Conservation (phyloP, 768 basidiomycete genomes). For the Panaeolus papilionaceus region DNA sequence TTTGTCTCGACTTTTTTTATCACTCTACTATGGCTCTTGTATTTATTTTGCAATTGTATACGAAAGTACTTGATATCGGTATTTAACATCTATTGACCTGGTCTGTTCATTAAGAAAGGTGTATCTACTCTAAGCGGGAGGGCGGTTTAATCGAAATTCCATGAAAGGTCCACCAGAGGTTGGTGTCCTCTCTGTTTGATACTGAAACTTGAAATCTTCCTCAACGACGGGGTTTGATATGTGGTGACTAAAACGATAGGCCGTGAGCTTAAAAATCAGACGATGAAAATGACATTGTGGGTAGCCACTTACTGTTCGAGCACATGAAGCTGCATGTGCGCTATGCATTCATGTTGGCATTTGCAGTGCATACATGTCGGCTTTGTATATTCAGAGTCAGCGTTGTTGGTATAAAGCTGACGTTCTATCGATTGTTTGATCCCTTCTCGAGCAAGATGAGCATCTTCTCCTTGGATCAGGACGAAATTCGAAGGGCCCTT, state of each 20-base stretch:
- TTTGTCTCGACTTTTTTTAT: background rate
- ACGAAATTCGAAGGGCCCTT: background rate
- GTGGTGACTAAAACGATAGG: background rate
- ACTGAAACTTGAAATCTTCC: background rate
- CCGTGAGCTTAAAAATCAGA: background rate
- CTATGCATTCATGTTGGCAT: background rate
- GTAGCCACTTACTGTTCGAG: background rate
- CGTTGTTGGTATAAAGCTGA: background rate
- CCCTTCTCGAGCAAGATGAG: background rate
- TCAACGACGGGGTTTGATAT: background rate
- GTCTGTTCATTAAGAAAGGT: too few species aligned
- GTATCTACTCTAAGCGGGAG: background rate
- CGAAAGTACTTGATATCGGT: background rate
- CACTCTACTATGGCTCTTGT: background rate
- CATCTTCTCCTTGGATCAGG: background rate
- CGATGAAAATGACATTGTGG: background rate
- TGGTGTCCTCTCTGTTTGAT: background rate
- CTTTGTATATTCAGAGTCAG: background rate
- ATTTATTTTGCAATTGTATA: background rate
- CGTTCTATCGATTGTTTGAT: background rate
- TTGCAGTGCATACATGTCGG: background rate
- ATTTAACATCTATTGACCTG: too few species aligned
- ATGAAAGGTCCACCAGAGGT: background rate
- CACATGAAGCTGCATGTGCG: background rate
- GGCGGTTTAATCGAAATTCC: background rate